Evolutionary conservation across 2,329 filamentous ascomycete genomes (phyloP), one percentile per base, ranked within the genome.

Genomic region (Alternaria panax): DNA sequence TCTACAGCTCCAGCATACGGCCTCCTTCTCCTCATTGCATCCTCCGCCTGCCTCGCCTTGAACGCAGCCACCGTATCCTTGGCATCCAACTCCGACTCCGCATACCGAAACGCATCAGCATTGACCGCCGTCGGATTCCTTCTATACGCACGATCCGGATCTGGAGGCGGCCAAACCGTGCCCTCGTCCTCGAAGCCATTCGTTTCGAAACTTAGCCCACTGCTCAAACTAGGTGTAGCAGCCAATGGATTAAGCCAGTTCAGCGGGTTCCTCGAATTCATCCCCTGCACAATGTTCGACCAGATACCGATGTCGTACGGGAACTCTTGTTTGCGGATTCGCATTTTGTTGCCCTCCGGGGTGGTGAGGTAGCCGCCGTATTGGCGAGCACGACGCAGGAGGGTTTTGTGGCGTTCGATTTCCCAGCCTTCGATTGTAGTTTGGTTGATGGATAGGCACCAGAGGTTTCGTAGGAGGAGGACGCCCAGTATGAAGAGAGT

Each of bases 351-450:
- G 2, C 87, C 87, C 43, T 87, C 84, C 0, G 86, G 86, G 0
- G 82, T 85, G 34, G 86, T 77, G 43, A 83, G 78, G 67, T 82
- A 86, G 6, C 87, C 87, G 1, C 87, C 87, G 20, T 86, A 81
- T 36, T 78, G 73, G 5, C 78, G 70, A 2, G 82, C 80, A 16
- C 82, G 79, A 4, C 81, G 75, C 5, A 84, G 62, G 1, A 84
- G 69, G 4, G 81, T 79, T 7, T 77, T 71, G 62, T 84, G 82
- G 5, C 82, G 76, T 60, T 84, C 81, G 27, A 83, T 81, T 60
- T 84, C 91, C 91, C 91, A 94, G 61, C 85, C 84, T 78, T 96
- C 92, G 69, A 96, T 95, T 75, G 91, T 92, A 24, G 91, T 94
- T 16, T 85, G 87, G 79, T 93, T 93, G 61, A 89, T 82, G 4